A percentile compares a stretch with the other conserved stretches of the same genome.
Conservation (phyloP, 305 asterid genomes). For the Solanum chacoense region DNA sequence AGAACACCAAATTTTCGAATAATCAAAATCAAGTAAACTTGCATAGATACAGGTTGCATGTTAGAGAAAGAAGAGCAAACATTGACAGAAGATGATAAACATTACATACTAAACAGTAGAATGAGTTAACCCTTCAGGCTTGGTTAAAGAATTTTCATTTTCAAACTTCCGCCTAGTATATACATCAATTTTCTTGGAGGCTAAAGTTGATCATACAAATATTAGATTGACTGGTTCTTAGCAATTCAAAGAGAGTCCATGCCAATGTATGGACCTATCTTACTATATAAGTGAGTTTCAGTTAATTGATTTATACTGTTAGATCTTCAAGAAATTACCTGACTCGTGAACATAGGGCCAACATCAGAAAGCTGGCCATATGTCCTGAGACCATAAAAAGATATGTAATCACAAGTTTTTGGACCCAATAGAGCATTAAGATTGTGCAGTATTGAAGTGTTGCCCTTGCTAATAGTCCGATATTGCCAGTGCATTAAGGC, state of each 20-base stretch:
- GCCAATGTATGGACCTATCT: background rate
- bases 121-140: background rate
- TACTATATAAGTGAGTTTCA: background rate
- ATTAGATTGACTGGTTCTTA: background rate
- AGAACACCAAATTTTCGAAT: background rate
- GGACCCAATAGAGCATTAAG: constrained; percentile 66
- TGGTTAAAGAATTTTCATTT: background rate
- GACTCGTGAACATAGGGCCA: constrained; percentile 74
- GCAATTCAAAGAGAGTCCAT: background rate
- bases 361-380: constrained; percentile 58
- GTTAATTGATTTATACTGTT: background rate
- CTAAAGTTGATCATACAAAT: background rate
- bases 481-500: constrained; percentile 98
- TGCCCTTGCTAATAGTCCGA: constrained; percentile 77
- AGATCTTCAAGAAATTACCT: constrained; percentile 33
- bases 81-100: background rate
- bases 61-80: background rate
- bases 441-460: constrained; percentile 66
- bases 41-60: background rate
- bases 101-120: background rate
- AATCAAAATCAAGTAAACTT: background rate
- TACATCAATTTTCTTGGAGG: background rate
- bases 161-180: background rate
- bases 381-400: constrained; percentile 83
- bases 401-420: constrained; percentile 52